Percentiles rank a stretch among this genome's conserved stretches.
Conservation (phyloP, 768 basidiomycete species). For the Pulveroboletus frians region DNA sequence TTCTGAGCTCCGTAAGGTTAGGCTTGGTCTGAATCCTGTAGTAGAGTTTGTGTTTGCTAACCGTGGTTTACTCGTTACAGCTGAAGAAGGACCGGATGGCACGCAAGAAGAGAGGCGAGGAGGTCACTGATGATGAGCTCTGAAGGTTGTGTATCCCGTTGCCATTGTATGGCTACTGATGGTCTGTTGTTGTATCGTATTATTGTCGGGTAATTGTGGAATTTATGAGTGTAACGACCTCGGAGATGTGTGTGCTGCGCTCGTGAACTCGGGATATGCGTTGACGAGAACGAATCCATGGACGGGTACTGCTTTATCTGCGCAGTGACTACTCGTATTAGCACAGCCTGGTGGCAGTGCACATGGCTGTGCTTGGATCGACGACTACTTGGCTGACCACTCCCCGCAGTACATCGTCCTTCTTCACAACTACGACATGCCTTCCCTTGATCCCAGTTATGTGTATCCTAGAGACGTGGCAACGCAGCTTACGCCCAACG, state of each 20-base stretch:
- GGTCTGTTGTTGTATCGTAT: conserved; percentile 18
- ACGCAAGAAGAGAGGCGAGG: conserved; percentile 82
- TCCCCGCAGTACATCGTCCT: conserved; percentile 4
- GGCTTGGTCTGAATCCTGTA: conserved; percentile 9
- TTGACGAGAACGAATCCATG: too few species aligned
- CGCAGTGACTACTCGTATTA: too few species aligned
- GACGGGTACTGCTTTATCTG: too few species aligned
- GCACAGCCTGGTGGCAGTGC: too few species aligned
- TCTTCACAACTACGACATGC: conserved; percentile 29
- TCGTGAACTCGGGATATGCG: too few species aligned
- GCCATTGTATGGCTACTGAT: neutral
- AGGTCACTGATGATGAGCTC: conserved; percentile 58
- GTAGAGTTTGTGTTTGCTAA: conserved; percentile 9
- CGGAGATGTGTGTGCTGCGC: too few species aligned
- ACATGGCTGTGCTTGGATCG: neutral
- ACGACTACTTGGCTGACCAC: too few species aligned
- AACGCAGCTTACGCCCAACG: conserved; percentile 53
- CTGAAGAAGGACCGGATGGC: conserved; percentile 96
- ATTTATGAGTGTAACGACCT: conserved; percentile 1
- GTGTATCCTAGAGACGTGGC: conserved; percentile 25
- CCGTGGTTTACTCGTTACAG: conserved; percentile 14
- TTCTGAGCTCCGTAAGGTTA: conserved; percentile 74
- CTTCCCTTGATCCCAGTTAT: conserved; percentile 17
- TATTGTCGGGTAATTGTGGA: conserved; percentile 1
- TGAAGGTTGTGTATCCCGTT: conserved; percentile 22